Evolutionary conservation across 306 rosid species (phyloP), one percentile per base, ranked within the genome.

Genomic region (Chamaecrista fasciculata): DNA sequence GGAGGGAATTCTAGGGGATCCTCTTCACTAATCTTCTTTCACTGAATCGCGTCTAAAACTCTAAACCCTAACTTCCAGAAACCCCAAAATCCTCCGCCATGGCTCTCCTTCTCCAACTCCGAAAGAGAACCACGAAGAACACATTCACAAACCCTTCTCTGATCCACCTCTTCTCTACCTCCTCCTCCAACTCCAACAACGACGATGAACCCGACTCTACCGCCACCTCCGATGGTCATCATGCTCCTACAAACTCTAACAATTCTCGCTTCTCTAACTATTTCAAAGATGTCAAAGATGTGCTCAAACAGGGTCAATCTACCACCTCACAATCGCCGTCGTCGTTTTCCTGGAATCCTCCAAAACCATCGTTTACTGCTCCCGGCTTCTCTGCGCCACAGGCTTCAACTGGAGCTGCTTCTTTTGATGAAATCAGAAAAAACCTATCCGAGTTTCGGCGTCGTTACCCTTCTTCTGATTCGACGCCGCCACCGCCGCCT

Each of bases 81-180:
- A n/a, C 34, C 29, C 48, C 60, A 12, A 14, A 67, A 37, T 44
- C 33, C 6, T 19, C 48, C 14, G 12, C 70, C 31, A 77, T 83
- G 87, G 81, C 81, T 10, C 71, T 87, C 60, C 80, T 86, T 77
- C 92, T 82, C 70, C 87, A 53, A 18, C 76, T 85, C 25, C 51
- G 80, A 62, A 20, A 81, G 44, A 74, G 33, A 62, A 46, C 15
- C 65, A 80, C 65, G 72, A 11, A 8, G 66, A 62, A 6, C 14
- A 14, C 76, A 4, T 67, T 24, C n/a, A 61, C 11, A 67, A 69
- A 53, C 20, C 78, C 85, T 33, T 59, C 83, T 70, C 59, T 74
- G 1, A 3, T 64, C 36, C 80, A 69, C 40, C 79, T 76, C 56
- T 83, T 80, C 86, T 89, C 86, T 20, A 76, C 92, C 34, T 89